Evolutionary conservation across 108 stramenopile species (phyloP), one percentile per base, ranked within the genome.

Genomic region (Nitzschia sp.): DNA sequence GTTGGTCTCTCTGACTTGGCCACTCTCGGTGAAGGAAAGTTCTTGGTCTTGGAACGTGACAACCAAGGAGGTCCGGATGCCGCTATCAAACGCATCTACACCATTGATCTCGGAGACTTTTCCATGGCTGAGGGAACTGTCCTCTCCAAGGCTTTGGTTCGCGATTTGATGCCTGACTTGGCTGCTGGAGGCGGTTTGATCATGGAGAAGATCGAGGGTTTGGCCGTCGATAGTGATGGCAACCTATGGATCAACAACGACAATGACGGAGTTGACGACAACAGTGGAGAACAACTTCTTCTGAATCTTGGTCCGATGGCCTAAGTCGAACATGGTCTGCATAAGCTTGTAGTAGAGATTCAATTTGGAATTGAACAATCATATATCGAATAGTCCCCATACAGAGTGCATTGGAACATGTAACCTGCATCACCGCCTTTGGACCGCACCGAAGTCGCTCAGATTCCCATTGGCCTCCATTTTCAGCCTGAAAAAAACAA

Each of bases 201-300:
- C 72, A 41, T 70, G 10, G 89, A 87, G 59, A 87, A 91, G 56
- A n/a, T 86, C 51, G 90, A 91, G 51, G 87, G 87, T 11, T 51
- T 88, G 43, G 73, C 87, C 26, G 65, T 79, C 3, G 70, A 72
- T n/a, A 29, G 26, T 3, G 26, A 72, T 38, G 85, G 85, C 20
- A 22, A 63, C 25, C 48, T 86, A 15, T 91, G 73, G 71, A 58
- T 91, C 66, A 75, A 68, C 69, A 86, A 71, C 21, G 87, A 91
- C 66, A 91, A 91, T 42, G 90, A 91, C 66, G 90, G 90, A 10
- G 76, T 85, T 34, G 83, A 86, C 54, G 85, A 86, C 42, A 76
- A 75, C 63, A 79, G 63, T 58, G 89, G 89, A 41, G 73, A 74
- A 29, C 70, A 71, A 40, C 61, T 63, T 10, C 46, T 71, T 24